Conservation (phyloP, 495 filamentous ascomycete species). For the Xylaria cubensis region DNA sequence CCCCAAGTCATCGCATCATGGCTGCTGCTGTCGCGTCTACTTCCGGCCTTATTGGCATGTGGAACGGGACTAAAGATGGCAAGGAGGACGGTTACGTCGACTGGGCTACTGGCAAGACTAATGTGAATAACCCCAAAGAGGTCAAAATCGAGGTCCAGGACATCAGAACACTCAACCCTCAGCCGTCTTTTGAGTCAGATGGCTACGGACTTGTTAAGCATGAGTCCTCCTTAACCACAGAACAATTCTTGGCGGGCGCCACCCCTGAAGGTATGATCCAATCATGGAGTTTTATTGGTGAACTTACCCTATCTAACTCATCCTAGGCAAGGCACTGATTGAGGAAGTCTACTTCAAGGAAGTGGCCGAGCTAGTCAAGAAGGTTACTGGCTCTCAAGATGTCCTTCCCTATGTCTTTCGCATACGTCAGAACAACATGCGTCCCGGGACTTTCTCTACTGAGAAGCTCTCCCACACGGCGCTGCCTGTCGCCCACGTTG, state of each 20-base stretch:
- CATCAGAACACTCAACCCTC: constrained; percentile 35
- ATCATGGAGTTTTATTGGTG: not conserved
- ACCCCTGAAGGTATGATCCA: constrained; percentile 34
- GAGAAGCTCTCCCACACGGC: constrained; percentile 38
- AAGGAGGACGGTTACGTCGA: constrained; percentile 35
- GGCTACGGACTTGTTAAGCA: constrained; percentile 41
- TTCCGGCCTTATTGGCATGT: constrained; percentile 42
- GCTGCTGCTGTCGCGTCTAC: constrained; percentile 39
- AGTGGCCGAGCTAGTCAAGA: constrained; percentile 38
- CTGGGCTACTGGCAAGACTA: constrained; percentile 36
- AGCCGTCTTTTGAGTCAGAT: constrained; percentile 33
- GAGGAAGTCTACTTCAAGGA: constrained; percentile 41
- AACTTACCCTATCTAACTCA: not conserved
- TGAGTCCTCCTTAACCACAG: constrained; percentile 37
- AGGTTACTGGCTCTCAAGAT: constrained; percentile 36
- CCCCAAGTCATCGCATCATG: constrained; percentile 27
- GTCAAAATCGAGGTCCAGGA: constrained; percentile 39
- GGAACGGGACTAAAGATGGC: constrained; percentile 39
- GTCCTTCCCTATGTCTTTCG: constrained; percentile 41
- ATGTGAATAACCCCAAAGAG: constrained; percentile 36
- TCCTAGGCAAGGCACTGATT: constrained; percentile 37
- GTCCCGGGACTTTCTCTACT: constrained; percentile 33
- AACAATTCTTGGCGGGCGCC: constrained; percentile 39
- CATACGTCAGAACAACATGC: constrained; percentile 40
- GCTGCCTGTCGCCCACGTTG: constrained; percentile 40